These are phyloP conservation scores for Citrullus amarus DNA, from an alignment of 306 rosid species.

Conservation along the genomic window DNA sequence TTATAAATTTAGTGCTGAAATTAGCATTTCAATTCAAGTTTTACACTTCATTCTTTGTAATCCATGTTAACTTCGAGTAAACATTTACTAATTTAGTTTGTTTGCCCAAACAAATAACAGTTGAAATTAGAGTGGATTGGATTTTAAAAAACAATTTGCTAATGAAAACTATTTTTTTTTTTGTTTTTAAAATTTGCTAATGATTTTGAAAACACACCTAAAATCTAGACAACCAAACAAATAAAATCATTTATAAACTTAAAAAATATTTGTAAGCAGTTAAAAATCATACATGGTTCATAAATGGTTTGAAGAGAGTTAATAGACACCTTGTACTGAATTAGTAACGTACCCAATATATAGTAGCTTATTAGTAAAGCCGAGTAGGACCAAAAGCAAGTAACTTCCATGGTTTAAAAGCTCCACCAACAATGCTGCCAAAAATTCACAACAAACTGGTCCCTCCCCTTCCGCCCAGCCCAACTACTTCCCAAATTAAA, in stretches of 20 bases:
- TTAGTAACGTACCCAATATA: background rate
- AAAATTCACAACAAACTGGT: background rate
- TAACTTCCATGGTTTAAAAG: background rate
- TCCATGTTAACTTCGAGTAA: too few species aligned
- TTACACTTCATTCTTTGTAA: too few species aligned
- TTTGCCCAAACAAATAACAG: background rate
- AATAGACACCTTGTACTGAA: background rate
- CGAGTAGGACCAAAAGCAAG: background rate
- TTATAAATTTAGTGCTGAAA: too few species aligned
- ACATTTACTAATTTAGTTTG: too few species aligned
- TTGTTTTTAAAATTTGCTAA: too few species aligned
- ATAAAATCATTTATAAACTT: too few species aligned
- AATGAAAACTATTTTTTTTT: too few species aligned
- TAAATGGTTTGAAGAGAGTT: background rate
- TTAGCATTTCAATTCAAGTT: too few species aligned
- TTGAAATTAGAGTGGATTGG: background rate
- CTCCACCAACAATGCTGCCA: constrained; percentile 1
- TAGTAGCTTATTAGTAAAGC: background rate
- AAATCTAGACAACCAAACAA: too few species aligned
- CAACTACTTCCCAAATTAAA: background rate
- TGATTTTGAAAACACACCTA: too few species aligned
- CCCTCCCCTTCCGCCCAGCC: background rate
- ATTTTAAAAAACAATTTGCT: too few species aligned
- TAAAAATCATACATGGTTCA: background rate
- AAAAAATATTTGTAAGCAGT: too few species aligned